Percentiles rank a stretch among this genome's conserved stretches.
phyloP scores from a whole-genome alignment of 257 asterid species.

The Paulownia fortunei region DNA sequence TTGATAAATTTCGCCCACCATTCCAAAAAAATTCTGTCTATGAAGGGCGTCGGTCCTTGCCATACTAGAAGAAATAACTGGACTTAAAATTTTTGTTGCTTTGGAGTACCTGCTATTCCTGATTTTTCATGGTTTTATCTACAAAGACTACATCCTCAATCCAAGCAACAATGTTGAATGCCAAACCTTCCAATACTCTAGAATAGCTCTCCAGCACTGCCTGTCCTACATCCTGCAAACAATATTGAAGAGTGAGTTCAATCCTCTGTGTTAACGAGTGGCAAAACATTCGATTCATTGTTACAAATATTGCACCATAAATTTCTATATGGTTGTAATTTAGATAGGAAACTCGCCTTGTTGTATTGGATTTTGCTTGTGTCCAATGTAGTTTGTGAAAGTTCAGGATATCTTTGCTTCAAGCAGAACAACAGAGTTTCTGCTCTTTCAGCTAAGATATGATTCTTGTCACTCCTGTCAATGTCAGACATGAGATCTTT shows the following conservation, averaged over 20 bases:
- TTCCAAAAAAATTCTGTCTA: conserved; percentile 17
- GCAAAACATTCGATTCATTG: no score
- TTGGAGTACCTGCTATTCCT: conserved; percentile 38
- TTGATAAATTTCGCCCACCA: conserved; percentile 28
- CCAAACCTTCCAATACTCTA: conserved; percentile 88
- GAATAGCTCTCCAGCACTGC: conserved; percentile 90
- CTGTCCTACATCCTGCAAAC: conserved; percentile 90
- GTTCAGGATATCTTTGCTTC: conserved; percentile 87
- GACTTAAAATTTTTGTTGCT: conserved; percentile 6
- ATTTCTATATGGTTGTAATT: neutral
- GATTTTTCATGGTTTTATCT: conserved; percentile 63
- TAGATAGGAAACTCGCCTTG: conserved; percentile 48
- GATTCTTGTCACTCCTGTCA: conserved; percentile 77
- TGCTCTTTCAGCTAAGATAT: conserved; percentile 72
- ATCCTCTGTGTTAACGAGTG: no score
- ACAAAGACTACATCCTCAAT: conserved; percentile 81
- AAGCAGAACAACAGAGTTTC: conserved; percentile 70
- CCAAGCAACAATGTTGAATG: conserved; percentile 86
- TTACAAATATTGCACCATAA: neutral
- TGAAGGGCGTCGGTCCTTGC: neutral
- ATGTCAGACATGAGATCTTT: conserved; percentile 78
- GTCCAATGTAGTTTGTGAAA: conserved; percentile 87
- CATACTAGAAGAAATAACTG: conserved; percentile 25
- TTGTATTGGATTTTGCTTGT: conserved; percentile 83
- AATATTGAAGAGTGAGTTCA: neutral